phyloP scores from a whole-genome alignment of 208 protist genomes.

The Crithidia mellificae region DNA sequence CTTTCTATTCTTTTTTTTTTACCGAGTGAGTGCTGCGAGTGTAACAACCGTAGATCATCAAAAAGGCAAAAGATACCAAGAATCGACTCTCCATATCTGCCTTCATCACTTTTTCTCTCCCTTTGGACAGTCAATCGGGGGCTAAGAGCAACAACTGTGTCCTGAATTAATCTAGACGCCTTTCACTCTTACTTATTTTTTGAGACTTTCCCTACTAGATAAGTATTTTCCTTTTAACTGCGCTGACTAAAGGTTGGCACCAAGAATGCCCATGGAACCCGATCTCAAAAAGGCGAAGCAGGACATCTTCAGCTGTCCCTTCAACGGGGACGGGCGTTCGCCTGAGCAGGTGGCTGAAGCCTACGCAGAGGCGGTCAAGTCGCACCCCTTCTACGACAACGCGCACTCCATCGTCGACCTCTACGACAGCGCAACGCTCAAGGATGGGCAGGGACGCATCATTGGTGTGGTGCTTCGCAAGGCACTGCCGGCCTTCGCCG shows the following conservation, averaged over 20 bases:
- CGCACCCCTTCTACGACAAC: constrained; percentile 87
- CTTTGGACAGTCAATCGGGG: too few species aligned
- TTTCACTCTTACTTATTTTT: neutral
- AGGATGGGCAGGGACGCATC: constrained; percentile 68
- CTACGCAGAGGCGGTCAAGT: constrained; percentile 65
- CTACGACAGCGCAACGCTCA: constrained; percentile 58
- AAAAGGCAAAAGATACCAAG: too few species aligned
- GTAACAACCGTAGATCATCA: too few species aligned
- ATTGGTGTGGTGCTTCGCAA: constrained; percentile 67
- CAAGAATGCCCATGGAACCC: constrained; percentile 22
- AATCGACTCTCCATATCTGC: too few species aligned
- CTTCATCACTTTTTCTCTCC: too few species aligned
- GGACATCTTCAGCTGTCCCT: constrained; percentile 40
- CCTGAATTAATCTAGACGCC: too few species aligned
- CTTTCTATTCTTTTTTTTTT: too few species aligned
- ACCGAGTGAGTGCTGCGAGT: too few species aligned
- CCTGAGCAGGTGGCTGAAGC: constrained; percentile 50
- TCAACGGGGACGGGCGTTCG: constrained; percentile 14
- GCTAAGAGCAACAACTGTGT: too few species aligned
- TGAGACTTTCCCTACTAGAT: too few species aligned
- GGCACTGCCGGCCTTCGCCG: constrained; percentile 66
- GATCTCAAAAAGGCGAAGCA: constrained; percentile 39
- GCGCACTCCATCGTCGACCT: constrained; percentile 68
- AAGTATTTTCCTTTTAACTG: neutral
- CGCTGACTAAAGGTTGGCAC: neutral